Conservation (phyloP, 257 asterid species). For the Petrea volubilis region DNA sequence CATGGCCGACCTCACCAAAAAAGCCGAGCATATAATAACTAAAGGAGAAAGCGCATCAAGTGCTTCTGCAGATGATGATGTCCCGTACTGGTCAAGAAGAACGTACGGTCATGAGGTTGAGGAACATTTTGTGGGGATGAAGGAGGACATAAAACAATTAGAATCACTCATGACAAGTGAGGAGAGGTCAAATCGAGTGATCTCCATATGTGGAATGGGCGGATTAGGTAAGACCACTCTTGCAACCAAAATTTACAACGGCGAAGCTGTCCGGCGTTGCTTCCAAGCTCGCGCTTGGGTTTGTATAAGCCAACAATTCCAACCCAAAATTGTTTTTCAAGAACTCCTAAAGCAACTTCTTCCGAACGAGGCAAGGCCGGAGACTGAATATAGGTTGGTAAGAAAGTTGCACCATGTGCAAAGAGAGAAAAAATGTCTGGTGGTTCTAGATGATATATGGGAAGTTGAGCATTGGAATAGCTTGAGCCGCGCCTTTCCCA, state of each 20-base stretch:
- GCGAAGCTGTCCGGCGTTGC: neutral
- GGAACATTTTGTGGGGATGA: neutral
- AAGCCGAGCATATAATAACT: too few species aligned
- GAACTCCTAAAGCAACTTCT: neutral
- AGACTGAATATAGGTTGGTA: neutral
- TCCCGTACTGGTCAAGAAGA: neutral
- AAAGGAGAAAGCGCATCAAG: too few species aligned
- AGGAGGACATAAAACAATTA: neutral
- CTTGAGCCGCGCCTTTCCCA: constrained; percentile 8
- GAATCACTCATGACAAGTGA: neutral
- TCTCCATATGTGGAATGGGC: constrained; percentile 20
- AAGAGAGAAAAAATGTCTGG: neutral
- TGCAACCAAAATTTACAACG: neutral
- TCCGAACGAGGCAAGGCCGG: neutral
- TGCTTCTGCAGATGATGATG: too few species aligned
- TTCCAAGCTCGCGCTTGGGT: constrained; percentile 22
- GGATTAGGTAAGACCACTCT: constrained; percentile 18
- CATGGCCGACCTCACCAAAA: too few species aligned
- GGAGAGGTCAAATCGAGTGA: neutral
- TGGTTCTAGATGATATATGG: constrained; percentile 32
- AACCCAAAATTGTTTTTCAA: constrained; percentile 15
- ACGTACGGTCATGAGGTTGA: neutral
- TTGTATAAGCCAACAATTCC: constrained; percentile 26
- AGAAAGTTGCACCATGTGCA: neutral
- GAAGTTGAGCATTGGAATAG: neutral